phyloP scores from a whole-genome alignment of 495 filamentous ascomycete genomes.

The Cenococcum geophilum region DNA sequence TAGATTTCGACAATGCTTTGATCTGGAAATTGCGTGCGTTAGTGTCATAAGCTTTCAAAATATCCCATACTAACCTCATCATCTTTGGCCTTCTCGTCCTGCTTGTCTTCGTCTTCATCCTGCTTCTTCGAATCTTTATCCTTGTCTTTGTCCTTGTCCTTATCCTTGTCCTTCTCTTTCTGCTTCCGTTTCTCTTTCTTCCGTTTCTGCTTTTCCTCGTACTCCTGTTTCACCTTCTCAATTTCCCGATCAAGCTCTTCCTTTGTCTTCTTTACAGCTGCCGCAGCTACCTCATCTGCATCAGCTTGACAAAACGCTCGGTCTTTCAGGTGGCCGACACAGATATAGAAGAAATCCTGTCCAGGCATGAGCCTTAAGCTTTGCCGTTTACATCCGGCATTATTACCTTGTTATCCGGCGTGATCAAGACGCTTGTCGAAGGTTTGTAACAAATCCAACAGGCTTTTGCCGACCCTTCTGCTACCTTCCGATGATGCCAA shows the following conservation, averaged over 20 bases:
- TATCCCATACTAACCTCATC: conserved; percentile 29
- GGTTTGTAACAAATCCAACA: conserved; percentile 91
- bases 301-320: conserved; percentile 72
- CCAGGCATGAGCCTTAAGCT: conserved; percentile 9
- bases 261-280: conserved; percentile 51
- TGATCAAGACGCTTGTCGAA: conserved; percentile 79
- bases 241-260: conserved; percentile 42
- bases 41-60: not conserved
- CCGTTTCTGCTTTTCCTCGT: conserved; percentile 70
- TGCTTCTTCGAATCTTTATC: conserved; percentile 26
- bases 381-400: not conserved
- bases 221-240: conserved; percentile 72
- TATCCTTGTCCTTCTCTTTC: conserved; percentile 38
- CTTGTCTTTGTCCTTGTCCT: conserved; percentile 36
- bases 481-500: conserved; percentile 83
- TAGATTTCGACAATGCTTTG: conserved; percentile 31
- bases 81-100: conserved; percentile 49
- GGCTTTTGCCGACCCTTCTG: conserved; percentile 70
- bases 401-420: conserved; percentile 76
- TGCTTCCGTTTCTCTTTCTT: conserved; percentile 55
- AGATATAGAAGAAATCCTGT: conserved; percentile 93
- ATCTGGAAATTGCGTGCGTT: conserved; percentile 23
- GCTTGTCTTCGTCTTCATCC: conserved; percentile 42
- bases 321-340: conserved; percentile 78
- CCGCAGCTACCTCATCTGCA: conserved; percentile 64